Percentiles rank a stretch among this genome's conserved stretches.
phyloP scores from a whole-genome alignment of 2,329 filamentous ascomycete genomes.

The Colletotrichum caudatum region DNA sequence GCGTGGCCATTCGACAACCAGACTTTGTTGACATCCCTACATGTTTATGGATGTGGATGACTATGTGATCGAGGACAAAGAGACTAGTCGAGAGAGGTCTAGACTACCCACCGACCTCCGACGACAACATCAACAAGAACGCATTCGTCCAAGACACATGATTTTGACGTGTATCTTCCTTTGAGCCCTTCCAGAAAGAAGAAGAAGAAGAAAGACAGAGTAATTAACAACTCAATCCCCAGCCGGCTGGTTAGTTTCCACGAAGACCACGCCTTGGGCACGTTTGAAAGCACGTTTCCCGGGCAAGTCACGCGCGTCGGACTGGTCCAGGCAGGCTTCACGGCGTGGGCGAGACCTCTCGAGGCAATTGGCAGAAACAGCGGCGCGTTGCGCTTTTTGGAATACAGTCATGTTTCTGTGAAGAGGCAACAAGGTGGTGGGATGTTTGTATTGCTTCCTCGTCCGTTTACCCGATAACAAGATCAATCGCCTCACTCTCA shows the following conservation, averaged over 20 bases:
- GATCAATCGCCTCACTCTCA: slow-evolving; percentile 32
- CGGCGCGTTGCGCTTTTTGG: not conserved
- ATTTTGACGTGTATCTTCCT: not conserved
- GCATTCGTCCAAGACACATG: slow-evolving; percentile 10
- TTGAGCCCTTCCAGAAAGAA: not conserved
- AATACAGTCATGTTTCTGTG: not conserved
- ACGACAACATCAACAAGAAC: not conserved
- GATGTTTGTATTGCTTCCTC: not conserved
- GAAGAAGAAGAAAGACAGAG: too few relatives aligned
- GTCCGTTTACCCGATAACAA: slow-evolving; percentile 17
- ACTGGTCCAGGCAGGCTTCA: not conserved
- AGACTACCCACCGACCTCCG: not conserved
- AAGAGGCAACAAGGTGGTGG: not conserved
- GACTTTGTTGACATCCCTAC: not conserved
- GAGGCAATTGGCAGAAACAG: too few relatives aligned
- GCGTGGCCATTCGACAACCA: too few relatives aligned
- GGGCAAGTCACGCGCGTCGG: not conserved
- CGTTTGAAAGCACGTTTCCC: slow-evolving; percentile 8
- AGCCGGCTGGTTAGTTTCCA: not conserved
- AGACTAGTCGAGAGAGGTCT: not conserved
- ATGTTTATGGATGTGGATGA: not conserved
- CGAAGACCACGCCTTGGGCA: not conserved
- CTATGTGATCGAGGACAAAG: not conserved
- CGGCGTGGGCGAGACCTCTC: not conserved
- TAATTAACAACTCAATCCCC: too few relatives aligned